These are phyloP conservation scores for Mycena galopus DNA, from an alignment of 768 basidiomycete species.

Conservation along the genomic window DNA sequence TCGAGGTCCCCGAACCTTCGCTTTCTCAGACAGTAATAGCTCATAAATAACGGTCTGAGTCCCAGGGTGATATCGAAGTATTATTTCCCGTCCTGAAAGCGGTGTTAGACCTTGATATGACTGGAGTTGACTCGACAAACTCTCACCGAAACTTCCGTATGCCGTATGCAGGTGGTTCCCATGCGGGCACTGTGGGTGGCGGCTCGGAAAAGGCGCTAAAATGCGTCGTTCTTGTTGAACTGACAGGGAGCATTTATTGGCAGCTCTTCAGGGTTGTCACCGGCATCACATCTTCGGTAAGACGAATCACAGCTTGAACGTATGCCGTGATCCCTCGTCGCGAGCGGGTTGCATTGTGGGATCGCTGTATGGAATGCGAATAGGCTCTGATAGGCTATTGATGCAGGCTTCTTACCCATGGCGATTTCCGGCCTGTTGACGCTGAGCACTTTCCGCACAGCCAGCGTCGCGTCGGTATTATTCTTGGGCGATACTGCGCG, in stretches of 20 bases:
- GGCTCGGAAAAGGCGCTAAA: neutral
- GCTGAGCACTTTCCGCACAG: too few relatives aligned
- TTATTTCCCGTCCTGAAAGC: neutral
- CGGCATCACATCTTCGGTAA: neutral
- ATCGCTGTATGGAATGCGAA: neutral
- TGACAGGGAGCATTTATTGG: slow-evolving; percentile 6
- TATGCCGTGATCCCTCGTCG: neutral
- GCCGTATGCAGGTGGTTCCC: neutral
- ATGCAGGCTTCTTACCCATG: neutral
- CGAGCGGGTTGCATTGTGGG: neutral
- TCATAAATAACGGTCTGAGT: neutral
- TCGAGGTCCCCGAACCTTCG: neutral
- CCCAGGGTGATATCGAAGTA: neutral
- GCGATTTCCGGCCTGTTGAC: too few relatives aligned
- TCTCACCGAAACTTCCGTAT: neutral
- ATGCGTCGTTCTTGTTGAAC: neutral
- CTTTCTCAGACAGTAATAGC: neutral
- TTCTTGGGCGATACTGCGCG: neutral
- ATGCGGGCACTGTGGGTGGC: neutral
- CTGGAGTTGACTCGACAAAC: neutral
- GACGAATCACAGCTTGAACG: neutral
- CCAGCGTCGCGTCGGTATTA: neutral
- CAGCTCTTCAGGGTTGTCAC: neutral
- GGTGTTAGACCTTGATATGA: neutral
- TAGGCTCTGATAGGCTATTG: neutral